These are phyloP conservation scores for Curvularia lunata DNA, from an alignment of 2,329 filamentous ascomycete genomes.

Conservation along the genomic window DNA sequence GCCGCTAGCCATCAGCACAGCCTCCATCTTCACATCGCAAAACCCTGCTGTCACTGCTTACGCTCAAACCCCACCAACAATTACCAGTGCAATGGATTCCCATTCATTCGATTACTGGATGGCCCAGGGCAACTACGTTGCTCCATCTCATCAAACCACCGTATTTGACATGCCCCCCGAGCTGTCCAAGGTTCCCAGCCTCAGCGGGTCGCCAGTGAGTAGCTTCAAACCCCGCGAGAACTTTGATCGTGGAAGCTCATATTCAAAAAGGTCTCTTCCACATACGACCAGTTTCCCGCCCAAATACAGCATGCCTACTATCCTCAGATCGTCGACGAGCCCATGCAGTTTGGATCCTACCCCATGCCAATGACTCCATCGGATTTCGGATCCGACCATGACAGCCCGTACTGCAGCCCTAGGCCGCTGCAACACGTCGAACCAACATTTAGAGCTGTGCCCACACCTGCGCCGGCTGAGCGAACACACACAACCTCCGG, in stretches of 20 bases:
- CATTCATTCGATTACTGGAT: slow-evolving; percentile 49
- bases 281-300: slow-evolving; percentile 46
- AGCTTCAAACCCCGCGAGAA: too few relatives aligned
- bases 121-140: slow-evolving; percentile 43
- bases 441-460: slow-evolving; percentile 27
- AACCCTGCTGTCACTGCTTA: slow-evolving; percentile 13
- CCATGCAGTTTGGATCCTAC: slow-evolving; percentile 43
- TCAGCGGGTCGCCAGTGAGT: slow-evolving; percentile 50
- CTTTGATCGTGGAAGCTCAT: slow-evolving; percentile 12
- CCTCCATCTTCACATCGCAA: slow-evolving; percentile 2
- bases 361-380: slow-evolving; percentile 49
- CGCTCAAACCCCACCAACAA: neutral
- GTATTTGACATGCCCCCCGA: slow-evolving; percentile 46
- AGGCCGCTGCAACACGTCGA: slow-evolving; percentile 37
- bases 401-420: slow-evolving; percentile 49
- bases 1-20: neutral
- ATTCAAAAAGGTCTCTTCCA: slow-evolving; percentile 40
- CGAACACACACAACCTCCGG: slow-evolving; percentile 49
- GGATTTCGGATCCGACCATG: slow-evolving; percentile 50
- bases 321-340: slow-evolving; percentile 42
- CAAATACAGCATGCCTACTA: slow-evolving; percentile 43
- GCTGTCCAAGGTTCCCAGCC: slow-evolving; percentile 47
- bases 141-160: slow-evolving; percentile 39
- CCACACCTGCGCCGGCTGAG: slow-evolving; percentile 33
- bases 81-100: slow-evolving; percentile 40